phyloP scores from a whole-genome alignment of 2,329 filamentous ascomycete species.

The Trichoderma sp. region DNA sequence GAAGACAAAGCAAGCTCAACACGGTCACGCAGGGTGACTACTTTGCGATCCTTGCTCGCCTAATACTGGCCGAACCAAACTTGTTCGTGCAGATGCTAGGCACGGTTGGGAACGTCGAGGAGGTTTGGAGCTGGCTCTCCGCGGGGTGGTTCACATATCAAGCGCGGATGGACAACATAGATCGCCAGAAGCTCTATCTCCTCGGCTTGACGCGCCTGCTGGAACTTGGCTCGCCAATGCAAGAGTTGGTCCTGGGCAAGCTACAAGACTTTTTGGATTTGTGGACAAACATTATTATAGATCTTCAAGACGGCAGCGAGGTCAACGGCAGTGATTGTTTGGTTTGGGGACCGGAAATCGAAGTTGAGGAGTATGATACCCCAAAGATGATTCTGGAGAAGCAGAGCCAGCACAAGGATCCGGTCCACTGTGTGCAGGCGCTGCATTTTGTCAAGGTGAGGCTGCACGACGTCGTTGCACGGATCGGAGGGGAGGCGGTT shows the following conservation, averaged over 20 bases:
- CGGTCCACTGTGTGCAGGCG: slow-evolving; percentile 63
- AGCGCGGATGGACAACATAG: slow-evolving; percentile 63
- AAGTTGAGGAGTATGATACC: slow-evolving; percentile 53
- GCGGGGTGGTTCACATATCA: slow-evolving; percentile 67
- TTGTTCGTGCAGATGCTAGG: slow-evolving; percentile 61
- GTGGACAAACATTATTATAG: slow-evolving; percentile 69
- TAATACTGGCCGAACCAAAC: slow-evolving; percentile 69
- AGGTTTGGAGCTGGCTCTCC: slow-evolving; percentile 59
- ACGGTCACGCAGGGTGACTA: slow-evolving; percentile 80
- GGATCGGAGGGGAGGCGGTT: slow-evolving; percentile 59
- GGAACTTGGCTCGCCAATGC: slow-evolving; percentile 58
- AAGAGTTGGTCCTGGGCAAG: slow-evolving; percentile 55
- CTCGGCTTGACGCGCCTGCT: slow-evolving; percentile 70
- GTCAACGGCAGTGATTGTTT: slow-evolving; percentile 51
- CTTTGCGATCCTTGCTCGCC: slow-evolving; percentile 74
- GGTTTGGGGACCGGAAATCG: slow-evolving; percentile 42
- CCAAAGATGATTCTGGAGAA: slow-evolving; percentile 53
- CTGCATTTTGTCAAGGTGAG: slow-evolving; percentile 62
- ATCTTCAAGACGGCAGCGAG: slow-evolving; percentile 58
- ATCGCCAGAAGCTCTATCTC: slow-evolving; percentile 68
- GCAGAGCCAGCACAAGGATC: slow-evolving; percentile 56
- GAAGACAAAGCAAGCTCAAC: slow-evolving; percentile 65
- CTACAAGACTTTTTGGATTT: slow-evolving; percentile 73
- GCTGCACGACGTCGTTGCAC: slow-evolving; percentile 56
- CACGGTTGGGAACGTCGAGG: slow-evolving; percentile 45